Conservation (phyloP, 129 eudicot genomes). For the Helichrysum umbraculigerum region DNA sequence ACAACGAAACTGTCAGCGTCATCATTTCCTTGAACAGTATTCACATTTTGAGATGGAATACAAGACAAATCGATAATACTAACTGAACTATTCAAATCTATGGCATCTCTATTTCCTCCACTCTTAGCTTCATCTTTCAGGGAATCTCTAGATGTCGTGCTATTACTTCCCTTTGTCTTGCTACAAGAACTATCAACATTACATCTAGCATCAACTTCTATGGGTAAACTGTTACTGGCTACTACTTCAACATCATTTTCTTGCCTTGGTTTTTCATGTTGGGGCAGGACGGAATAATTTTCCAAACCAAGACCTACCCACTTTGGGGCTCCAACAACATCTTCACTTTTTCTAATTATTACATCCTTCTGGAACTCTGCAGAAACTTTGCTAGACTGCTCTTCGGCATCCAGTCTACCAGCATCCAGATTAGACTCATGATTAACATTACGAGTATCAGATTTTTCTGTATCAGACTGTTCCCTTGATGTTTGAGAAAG, state of each 20-base stretch:
- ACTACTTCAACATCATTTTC: slow-evolving; percentile 18
- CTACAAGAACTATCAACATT: slow-evolving; percentile 14
- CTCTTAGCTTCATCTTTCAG: slow-evolving; percentile 12
- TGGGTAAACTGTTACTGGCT: slow-evolving; percentile 5
- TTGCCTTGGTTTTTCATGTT: slow-evolving; percentile 20
- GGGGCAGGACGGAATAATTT: not conserved
- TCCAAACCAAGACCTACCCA: not conserved
- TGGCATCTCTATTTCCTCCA: slow-evolving; percentile 13
- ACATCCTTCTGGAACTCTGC: slow-evolving; percentile 17
- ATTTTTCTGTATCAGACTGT: slow-evolving; percentile 25
- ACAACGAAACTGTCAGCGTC: not conserved
- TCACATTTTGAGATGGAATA: not conserved
- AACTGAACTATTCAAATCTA: slow-evolving; percentile 7
- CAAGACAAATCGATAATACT: not conserved
- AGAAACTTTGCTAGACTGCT: slow-evolving; percentile 3
- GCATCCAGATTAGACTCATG: slow-evolving; percentile 18
- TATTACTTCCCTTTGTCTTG: not conserved
- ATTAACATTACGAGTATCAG: slow-evolving; percentile 17
- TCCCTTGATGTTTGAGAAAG: slow-evolving; percentile 30
- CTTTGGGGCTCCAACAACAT: slow-evolving; percentile 18
- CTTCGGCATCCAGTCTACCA: slow-evolving; percentile 7
- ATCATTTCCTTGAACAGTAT: slow-evolving; percentile 19
- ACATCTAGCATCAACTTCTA: slow-evolving; percentile 19
- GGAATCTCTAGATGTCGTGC: slow-evolving; percentile 20
- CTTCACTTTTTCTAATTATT: slow-evolving; percentile 17